phyloP scores from a whole-genome alignment of 257 asterid species.

The Primulina huaijiensis region DNA sequence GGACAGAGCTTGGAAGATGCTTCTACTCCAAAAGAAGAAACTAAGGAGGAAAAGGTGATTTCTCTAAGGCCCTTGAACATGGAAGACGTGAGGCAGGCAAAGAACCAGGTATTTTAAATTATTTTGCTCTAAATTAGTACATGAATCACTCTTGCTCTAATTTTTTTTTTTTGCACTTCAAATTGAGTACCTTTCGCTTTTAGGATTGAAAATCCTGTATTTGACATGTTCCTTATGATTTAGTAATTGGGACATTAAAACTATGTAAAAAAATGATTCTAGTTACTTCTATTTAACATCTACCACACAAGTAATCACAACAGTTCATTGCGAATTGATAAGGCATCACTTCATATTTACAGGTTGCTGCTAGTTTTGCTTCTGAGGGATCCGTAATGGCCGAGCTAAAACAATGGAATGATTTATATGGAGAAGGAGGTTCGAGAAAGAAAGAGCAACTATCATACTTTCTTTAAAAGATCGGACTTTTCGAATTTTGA shows the following conservation, averaged over 20 bases:
- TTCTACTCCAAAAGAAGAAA: constrained; percentile 41
- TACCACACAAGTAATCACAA: background rate
- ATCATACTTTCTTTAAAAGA: constrained; percentile 72
- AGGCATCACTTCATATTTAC: constrained; percentile 15
- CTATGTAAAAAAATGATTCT: background rate
- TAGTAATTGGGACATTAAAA: background rate
- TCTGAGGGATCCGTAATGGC: constrained; percentile 84
- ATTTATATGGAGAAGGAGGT: constrained; percentile 92
- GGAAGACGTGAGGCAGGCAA: constrained; percentile 88
- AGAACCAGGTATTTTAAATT: constrained; percentile 61
- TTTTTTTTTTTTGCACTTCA: no score
- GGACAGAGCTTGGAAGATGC: constrained; percentile 45
- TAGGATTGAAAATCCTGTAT: background rate
- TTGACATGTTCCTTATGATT: background rate
- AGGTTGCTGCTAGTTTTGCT: constrained; percentile 97
- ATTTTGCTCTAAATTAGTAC: no score
- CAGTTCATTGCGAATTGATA: background rate
- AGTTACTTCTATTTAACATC: background rate
- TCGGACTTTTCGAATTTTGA: constrained; percentile 2
- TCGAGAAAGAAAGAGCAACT: constrained; percentile 82
- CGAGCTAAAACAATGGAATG: constrained; percentile 95
- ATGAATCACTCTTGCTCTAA: no score
- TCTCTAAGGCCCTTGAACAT: constrained; percentile 72
- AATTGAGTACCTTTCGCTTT: no score
- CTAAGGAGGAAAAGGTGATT: constrained; percentile 51